A percentile compares a stretch with the other conserved stretches of the same genome.
phyloP scores from a whole-genome alignment of 2,329 filamentous ascomycete species.

The Aureobasidium sp. region DNA sequence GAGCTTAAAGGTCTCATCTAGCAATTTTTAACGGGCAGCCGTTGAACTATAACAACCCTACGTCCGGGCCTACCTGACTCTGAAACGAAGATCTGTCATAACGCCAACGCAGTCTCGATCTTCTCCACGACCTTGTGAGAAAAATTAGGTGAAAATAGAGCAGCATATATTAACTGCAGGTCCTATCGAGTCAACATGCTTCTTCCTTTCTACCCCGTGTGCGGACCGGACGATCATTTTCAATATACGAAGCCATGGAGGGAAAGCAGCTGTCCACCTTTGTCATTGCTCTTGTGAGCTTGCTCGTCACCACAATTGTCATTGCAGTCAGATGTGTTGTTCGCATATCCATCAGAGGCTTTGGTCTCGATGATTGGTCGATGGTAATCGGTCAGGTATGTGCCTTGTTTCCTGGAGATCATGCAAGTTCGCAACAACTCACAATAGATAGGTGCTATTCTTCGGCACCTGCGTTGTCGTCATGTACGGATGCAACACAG shows the following conservation, averaged over 20 bases:
- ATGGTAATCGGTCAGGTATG: slow-evolving; percentile 13
- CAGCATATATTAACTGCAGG: not conserved
- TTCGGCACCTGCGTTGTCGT: slow-evolving; percentile 6
- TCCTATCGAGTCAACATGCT: not conserved
- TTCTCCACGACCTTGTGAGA: not conserved
- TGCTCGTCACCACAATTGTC: slow-evolving; percentile 11
- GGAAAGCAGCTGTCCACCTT: slow-evolving; percentile 7
- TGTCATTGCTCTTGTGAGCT: slow-evolving; percentile 1
- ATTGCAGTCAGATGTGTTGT: slow-evolving; percentile 11
- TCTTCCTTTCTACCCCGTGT: not conserved
- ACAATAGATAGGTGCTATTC: slow-evolving; percentile 9
- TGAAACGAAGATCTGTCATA: not conserved
- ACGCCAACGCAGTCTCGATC: not conserved
- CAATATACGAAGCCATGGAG: not conserved
- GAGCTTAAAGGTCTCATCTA: not conserved
- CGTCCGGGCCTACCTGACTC: not conserved
- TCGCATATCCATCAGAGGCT: slow-evolving; percentile 12
- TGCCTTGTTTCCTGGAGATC: not conserved
- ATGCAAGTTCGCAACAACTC: not conserved
- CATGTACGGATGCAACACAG: slow-evolving; percentile 8
- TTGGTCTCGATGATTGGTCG: slow-evolving; percentile 14
- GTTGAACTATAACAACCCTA: not conserved
- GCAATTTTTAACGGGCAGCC: not conserved
- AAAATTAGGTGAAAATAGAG: not conserved
- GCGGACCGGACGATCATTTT: not conserved